Evolutionary conservation across 208 protist genomes (phyloP), one percentile per base, ranked within the genome.

Genomic region (Acanthamoeba polyphaga): DNA sequence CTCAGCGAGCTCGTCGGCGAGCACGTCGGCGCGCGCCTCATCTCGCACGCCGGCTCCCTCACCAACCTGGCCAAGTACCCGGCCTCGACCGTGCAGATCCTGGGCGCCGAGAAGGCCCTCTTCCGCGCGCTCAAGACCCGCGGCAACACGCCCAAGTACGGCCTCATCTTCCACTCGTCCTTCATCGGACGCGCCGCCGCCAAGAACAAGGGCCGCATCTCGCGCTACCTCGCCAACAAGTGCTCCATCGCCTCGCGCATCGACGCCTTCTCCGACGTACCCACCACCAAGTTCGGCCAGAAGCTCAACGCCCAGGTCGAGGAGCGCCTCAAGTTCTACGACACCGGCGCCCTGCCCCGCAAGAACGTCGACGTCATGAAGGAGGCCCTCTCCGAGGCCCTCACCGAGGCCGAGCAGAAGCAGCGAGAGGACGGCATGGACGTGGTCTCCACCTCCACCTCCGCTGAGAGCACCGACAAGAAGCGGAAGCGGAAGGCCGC

Each of bases 31-130:
- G 99, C 99, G 22, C 98, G 99, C 53, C 98, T 99, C 43, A 99
- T 99, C 95, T 98, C 98, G n/a, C 99, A 99, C 96, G 99, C 99
- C 27, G 99, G 99, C 95, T 99, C 98, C 6, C 98, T 99, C 13
- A 99, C 98, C 19, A 99, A 99, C 97, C 97, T 99, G 22, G 99
- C 99, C 95, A 99, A 99, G 98, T 98, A 99, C 95, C 99, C 99
- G 17, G 99, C 99, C 24, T 99, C 99, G 55, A 99, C 99, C 24
- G 99, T 99, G 55, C 99, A 99, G 97, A 99, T 99, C 96, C 98
- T 99, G 15, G 99, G 99, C 94, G 99, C 99, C 58, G 99, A 99
- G 97, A 99, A 99, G 98, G 99, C 99, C 10, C 98, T 99, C 38
- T 99, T 99, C 98, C 91, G 99, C 55, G 99, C 99, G 1, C 98